Evolutionary conservation across 352 stramenopile species (phyloP).

Genomic region (Globisporangium alternatum): DNA sequence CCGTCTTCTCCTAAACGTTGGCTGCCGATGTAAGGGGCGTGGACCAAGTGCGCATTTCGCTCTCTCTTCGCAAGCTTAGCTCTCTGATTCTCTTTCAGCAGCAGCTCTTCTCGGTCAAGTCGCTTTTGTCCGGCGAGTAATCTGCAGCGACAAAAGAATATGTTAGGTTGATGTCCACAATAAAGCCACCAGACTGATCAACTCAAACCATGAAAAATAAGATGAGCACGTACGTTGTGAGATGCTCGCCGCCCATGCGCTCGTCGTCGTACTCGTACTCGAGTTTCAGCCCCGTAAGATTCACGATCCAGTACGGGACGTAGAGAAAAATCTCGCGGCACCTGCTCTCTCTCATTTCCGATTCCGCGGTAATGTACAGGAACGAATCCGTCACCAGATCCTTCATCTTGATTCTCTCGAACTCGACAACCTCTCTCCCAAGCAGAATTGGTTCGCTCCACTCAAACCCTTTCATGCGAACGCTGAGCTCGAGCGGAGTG

Average conservation of each 20-base stretch:
- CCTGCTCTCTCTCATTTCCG: slow-evolving; percentile 42
- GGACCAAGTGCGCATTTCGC: slow-evolving; percentile 61
- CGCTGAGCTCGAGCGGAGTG: slow-evolving; percentile 68
- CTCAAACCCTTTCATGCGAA: slow-evolving; percentile 84
- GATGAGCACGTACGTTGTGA: slow-evolving; percentile 42
- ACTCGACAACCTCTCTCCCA: slow-evolving; percentile 42
- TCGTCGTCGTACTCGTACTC: slow-evolving; percentile 85
- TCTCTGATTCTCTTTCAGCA: slow-evolving; percentile 64
- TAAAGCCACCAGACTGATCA: not conserved
- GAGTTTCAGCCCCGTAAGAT: slow-evolving; percentile 77
- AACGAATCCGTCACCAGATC: slow-evolving; percentile 71
- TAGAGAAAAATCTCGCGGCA: slow-evolving; percentile 79
- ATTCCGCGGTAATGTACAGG: slow-evolving; percentile 71
- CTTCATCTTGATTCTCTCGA: slow-evolving; percentile 73
- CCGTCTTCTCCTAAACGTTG: slow-evolving; percentile 1
- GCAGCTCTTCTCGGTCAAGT: slow-evolving; percentile 71
- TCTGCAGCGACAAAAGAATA: slow-evolving; percentile 21
- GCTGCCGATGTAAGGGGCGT: slow-evolving; percentile 16
- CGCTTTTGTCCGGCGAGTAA: slow-evolving; percentile 73
- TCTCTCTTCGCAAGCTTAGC: slow-evolving; percentile 29
- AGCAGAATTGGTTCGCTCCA: slow-evolving; percentile 78
- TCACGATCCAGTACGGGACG: slow-evolving; percentile 88
- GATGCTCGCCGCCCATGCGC: slow-evolving; percentile 61
- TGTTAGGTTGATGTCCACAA: not conserved
- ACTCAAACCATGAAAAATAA: not conserved